Conservation (phyloP, 73 alveolate genomes). For the Uronychia setigera region DNA sequence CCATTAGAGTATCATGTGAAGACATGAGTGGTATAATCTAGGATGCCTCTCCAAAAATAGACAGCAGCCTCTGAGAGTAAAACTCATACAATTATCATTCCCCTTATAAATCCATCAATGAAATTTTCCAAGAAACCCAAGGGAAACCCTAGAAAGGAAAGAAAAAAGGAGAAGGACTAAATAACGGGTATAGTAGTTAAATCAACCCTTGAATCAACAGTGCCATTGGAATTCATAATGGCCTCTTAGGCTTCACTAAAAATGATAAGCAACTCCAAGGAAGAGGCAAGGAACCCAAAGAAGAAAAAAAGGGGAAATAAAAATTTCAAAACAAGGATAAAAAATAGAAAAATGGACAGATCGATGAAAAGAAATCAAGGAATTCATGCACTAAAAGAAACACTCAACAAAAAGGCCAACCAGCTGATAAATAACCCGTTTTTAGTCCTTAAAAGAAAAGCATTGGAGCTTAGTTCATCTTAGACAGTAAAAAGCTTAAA, state of each 20-base stretch:
- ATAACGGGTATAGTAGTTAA: background rate
- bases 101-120: background rate
- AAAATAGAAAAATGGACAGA: background rate
- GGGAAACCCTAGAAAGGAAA: background rate
- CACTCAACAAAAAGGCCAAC: background rate
- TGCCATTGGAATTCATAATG: background rate
- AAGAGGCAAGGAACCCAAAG: background rate
- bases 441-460: no score
- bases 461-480: no score
- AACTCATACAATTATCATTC: background rate
- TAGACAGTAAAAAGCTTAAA: no score
- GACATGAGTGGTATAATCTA: no score
- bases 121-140: background rate
- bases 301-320: background rate
- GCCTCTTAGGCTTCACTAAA: background rate
- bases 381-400: background rate
- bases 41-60: background rate
- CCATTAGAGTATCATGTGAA: background rate
- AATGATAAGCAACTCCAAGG: background rate
- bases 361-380: background rate
- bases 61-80: background rate
- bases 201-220: background rate
- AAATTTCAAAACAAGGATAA: background rate
- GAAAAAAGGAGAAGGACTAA: background rate
- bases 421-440: no score